Base-by-base conservation (phyloP, 768 basidiomycete species). In the Amanita rubescens region DNA sequence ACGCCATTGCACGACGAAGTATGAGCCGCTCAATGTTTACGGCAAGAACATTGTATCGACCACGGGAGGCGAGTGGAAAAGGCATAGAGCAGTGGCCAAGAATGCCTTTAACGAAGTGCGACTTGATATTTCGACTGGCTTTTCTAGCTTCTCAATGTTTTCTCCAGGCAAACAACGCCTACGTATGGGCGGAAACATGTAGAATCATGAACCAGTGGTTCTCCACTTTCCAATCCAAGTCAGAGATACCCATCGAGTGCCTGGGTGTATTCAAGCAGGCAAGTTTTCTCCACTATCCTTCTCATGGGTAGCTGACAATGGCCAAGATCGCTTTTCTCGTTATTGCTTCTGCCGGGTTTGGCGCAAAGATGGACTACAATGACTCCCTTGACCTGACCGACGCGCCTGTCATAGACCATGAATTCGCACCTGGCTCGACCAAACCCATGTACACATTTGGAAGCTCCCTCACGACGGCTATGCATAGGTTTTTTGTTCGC, bases 21-120 rank as follows among this genome's bases (percentile, higher is more conserved):
- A 77, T 47, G 70, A 74, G 49, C 54, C 68, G 0, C 37, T 78
- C 45, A 73, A 74, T 47, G 68, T 78, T 37, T 77, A 74, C n/a
- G 79, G 79, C 1, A 55, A 53, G 19, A 79, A 75, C 58, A 51
- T 81, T 2, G 58, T 79, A 22, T 69, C 71, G 4, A 59, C 62
- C 0, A 76, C 76, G 47, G 75, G 70, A 5, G 49, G 68, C 0
- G 69, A 74, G n/a, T 80, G 78, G 77, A 73, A 73, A 47, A 66
- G 75, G 2, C 77, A 78, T 56, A 67, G 75, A 39, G 62, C 60
- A 9, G 65, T 76, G 0, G 65, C 75, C 19, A 77, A 74, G 50
- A 71, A 75, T 9, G 78, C 78, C 0, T 80, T 80, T 62, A 77
- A 71, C 43, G 78, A 79, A 64, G 78, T 66, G 51, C 45, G 62